These are phyloP conservation scores for Penicillium malachiteum DNA, from an alignment of 495 filamentous ascomycete genomes.

Conservation along the genomic window DNA sequence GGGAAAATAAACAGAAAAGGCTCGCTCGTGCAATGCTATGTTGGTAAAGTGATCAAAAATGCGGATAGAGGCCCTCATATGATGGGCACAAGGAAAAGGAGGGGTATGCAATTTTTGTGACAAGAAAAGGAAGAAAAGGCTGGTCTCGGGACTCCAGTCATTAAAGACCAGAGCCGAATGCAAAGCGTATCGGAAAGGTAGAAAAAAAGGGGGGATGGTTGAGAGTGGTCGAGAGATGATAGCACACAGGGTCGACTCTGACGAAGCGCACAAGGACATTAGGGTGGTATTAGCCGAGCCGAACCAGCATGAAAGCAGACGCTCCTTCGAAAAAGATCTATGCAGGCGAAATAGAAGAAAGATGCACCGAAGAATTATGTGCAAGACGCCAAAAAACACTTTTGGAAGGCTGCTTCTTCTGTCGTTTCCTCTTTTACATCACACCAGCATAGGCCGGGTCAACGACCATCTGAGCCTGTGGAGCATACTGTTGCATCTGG, in stretches of 20 bases:
- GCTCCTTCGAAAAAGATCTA: slow-evolving; percentile 18
- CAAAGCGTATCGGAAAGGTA: slow-evolving; percentile 22
- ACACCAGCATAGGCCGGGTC: slow-evolving; percentile 33
- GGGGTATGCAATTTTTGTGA: slow-evolving; percentile 49
- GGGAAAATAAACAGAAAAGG: slow-evolving; percentile 35
- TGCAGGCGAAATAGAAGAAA: slow-evolving; percentile 14
- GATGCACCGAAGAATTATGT: slow-evolving; percentile 23
- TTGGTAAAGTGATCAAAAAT: slow-evolving; percentile 36
- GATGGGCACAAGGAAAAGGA: slow-evolving; percentile 30
- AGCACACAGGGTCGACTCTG: slow-evolving; percentile 7
- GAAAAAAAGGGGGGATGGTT: slow-evolving; percentile 5
- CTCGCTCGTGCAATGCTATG: slow-evolving; percentile 55
- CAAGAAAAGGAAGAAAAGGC: slow-evolving; percentile 27
- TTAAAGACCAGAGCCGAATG: slow-evolving; percentile 29
- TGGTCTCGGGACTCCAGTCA: slow-evolving; percentile 23
- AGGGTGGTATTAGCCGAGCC: slow-evolving; percentile 17
- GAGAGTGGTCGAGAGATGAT: slow-evolving; percentile 8
- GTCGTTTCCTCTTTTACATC: slow-evolving; percentile 22
- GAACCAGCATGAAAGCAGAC: slow-evolving; percentile 18
- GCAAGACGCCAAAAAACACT: slow-evolving; percentile 25
- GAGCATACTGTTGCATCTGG: slow-evolving; percentile 31
- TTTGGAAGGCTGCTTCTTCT: slow-evolving; percentile 21
- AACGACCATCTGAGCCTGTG: slow-evolving; percentile 40
- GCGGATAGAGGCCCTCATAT: slow-evolving; percentile 39
- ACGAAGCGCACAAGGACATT: slow-evolving; percentile 14